Evolutionary conservation across 164 flowering plant genomes (phyloP).

Genomic region (Vitis amurensis): DNA sequence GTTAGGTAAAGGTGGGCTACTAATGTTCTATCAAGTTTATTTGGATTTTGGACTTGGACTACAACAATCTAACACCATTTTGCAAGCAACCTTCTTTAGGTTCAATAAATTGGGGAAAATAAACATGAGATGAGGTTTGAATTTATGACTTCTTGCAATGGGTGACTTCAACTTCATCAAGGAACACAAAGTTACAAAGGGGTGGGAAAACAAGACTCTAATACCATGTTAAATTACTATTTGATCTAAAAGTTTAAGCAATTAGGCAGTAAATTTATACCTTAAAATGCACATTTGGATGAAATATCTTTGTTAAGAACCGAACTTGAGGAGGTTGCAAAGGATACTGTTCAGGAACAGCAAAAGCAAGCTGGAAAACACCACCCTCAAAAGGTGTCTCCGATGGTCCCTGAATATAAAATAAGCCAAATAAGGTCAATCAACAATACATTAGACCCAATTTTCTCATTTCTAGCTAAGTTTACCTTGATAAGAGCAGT

Average conservation of each 20-base stretch:
- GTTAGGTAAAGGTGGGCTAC: too few relatives aligned
- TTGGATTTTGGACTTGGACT: too few relatives aligned
- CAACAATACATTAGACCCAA: neutral
- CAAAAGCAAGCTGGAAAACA: conserved; percentile 89
- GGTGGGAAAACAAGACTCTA: too few relatives aligned
- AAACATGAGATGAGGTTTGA: too few relatives aligned
- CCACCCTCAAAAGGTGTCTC: conserved; percentile 98
- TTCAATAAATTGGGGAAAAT: too few relatives aligned
- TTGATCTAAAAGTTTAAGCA: neutral
- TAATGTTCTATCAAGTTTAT: too few relatives aligned
- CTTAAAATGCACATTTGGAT: conserved; percentile 99
- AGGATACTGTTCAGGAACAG: conserved; percentile 97
- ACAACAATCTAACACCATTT: too few relatives aligned
- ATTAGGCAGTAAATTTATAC: conserved; percentile 27
- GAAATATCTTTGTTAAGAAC: conserved; percentile 93
- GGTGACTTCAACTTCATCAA: too few relatives aligned
- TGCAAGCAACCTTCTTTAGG: too few relatives aligned
- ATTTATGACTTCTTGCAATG: too few relatives aligned
- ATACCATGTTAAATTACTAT: too few relatives aligned
- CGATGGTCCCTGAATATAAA: conserved; percentile 72
- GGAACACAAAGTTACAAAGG: too few relatives aligned
- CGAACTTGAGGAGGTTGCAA: conserved; percentile 98
- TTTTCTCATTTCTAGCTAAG: neutral
- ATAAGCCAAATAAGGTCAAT: conserved; percentile 1
- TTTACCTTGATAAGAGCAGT: conserved; percentile 89